Conservation (phyloP, 371 early-diverging fungal genomes). For the Smittium culicis region DNA sequence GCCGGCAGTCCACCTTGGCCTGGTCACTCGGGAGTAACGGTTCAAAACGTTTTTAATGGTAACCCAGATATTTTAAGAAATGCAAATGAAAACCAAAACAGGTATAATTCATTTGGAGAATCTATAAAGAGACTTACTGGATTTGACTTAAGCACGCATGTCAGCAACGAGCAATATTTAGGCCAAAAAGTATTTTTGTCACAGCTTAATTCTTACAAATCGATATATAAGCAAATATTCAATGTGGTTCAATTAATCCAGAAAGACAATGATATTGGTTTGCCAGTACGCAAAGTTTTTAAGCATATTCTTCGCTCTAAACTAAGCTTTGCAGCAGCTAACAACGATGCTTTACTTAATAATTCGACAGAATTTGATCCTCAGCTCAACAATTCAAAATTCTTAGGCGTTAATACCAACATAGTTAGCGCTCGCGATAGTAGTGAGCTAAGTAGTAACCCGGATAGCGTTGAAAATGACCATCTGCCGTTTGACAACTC, state of each 20-base stretch:
- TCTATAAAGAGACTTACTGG: background rate
- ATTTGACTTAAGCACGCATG: background rate
- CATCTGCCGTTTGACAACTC: background rate
- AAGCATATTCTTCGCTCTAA: slow-evolving; percentile 16
- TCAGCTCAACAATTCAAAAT: background rate
- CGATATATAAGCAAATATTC: slow-evolving; percentile 23
- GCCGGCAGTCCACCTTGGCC: slow-evolving; percentile 12
- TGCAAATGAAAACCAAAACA: background rate
- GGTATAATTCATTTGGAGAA: background rate
- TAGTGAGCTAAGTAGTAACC: slow-evolving; percentile 9
- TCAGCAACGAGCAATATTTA: slow-evolving; percentile 1
- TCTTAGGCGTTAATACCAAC: background rate
- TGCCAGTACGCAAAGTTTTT: slow-evolving; percentile 20
- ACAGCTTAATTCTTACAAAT: background rate
- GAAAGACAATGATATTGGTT: slow-evolving; percentile 29
- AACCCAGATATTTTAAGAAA: background rate
- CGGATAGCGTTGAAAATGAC: slow-evolving; percentile 6
- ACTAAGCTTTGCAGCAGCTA: background rate
- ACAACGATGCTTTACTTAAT: background rate
- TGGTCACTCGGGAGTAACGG: slow-evolving; percentile 7
- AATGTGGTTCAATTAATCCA: slow-evolving; percentile 26
- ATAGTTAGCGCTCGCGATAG: background rate
- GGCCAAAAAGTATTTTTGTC: background rate
- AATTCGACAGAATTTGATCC: background rate
- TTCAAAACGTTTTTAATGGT: background rate